A percentile compares a stretch with the other conserved stretches of the same genome.
Evolutionary conservation across 495 filamentous ascomycete species (phyloP).

Genomic region (Tuber magnatum): DNA sequence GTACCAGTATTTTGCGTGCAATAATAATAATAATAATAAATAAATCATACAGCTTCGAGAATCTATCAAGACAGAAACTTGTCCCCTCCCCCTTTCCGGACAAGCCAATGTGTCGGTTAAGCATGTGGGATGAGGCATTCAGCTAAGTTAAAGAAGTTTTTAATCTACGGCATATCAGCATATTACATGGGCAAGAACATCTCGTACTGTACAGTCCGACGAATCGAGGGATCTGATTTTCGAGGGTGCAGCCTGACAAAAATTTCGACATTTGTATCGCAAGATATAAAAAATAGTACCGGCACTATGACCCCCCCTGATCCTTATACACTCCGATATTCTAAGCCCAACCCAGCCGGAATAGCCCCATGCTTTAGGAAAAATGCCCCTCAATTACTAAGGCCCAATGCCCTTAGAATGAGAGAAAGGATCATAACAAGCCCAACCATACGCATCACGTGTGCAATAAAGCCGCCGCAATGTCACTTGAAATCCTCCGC

Average conservation of each 20-base stretch:
- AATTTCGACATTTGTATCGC: neutral
- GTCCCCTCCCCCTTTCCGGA: neutral
- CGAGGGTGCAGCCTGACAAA: neutral
- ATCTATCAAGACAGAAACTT: neutral
- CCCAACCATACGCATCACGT: constrained; percentile 3
- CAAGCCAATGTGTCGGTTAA: neutral
- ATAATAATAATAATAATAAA: neutral
- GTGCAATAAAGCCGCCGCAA: constrained; percentile 23
- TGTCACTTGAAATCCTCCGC: constrained; percentile 43
- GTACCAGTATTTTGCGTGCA: neutral
- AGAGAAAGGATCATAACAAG: neutral
- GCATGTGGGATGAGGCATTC: neutral
- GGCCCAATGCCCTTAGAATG: neutral
- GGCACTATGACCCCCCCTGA: neutral
- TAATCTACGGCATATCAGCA: neutral
- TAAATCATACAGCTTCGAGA: neutral
- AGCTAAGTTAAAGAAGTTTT: neutral
- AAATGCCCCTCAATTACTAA: neutral
- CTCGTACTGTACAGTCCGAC: neutral
- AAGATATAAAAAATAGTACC: neutral
- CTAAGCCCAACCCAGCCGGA: neutral
- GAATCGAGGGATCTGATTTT: neutral
- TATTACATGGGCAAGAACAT: neutral
- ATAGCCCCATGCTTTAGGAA: neutral
- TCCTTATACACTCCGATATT: neutral